Conservation (phyloP, 1,284 basidiomycete species). For the Ustilago trichophora region DNA sequence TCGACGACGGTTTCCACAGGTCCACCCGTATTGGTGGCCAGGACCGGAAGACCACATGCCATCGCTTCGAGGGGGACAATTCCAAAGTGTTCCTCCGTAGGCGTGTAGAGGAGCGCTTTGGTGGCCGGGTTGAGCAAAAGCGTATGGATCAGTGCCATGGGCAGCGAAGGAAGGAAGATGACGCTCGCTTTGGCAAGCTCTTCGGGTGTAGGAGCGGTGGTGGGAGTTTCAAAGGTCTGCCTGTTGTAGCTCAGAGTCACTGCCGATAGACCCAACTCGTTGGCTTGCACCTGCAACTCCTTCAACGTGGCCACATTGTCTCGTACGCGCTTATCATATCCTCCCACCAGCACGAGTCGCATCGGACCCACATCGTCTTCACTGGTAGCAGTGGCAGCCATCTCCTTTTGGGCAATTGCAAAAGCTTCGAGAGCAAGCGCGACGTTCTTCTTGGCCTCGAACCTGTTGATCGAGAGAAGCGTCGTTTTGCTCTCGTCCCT, state of each 20-base stretch:
- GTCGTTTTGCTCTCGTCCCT: slow-evolving; percentile 71
- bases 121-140: slow-evolving; percentile 46
- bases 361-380: slow-evolving; percentile 18
- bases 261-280: slow-evolving; percentile 68
- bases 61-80: slow-evolving; percentile 96
- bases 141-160: slow-evolving; percentile 55
- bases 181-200: slow-evolving; percentile 32
- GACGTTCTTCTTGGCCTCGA: slow-evolving; percentile 93
- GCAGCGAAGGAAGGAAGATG: slow-evolving; percentile 59
- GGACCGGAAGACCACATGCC: slow-evolving; percentile 86
- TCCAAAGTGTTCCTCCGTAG: slow-evolving; percentile 94
- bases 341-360: slow-evolving; percentile 70
- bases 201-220: slow-evolving; percentile 35
- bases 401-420: slow-evolving; percentile 67
- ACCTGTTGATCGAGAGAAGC: slow-evolving; percentile 89
- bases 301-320: slow-evolving; percentile 76
- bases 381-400: slow-evolving; percentile 17
- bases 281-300: slow-evolving; percentile 50
- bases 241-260: slow-evolving; percentile 53
- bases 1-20: slow-evolving; percentile 88
- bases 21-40: slow-evolving; percentile 88
- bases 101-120: slow-evolving; percentile 82
- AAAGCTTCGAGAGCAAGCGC: slow-evolving; percentile 84
- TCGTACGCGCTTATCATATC: slow-evolving; percentile 76
- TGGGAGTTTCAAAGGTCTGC: slow-evolving; percentile 59